These are phyloP conservation scores for Leccinum pseudoinsigne DNA, from an alignment of 1,284 basidiomycete species.

Conservation along the genomic window DNA sequence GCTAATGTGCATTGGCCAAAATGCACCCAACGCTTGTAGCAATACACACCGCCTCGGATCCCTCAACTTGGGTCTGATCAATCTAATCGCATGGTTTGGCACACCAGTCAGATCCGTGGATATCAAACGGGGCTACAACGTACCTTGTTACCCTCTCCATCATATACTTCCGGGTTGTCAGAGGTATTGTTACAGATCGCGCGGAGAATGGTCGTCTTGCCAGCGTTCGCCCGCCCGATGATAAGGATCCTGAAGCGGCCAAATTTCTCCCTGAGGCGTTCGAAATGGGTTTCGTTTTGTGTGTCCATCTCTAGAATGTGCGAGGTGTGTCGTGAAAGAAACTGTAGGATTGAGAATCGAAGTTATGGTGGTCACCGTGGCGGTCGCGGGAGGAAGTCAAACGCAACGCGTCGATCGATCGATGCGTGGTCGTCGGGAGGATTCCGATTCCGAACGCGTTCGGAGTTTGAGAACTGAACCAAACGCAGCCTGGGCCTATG, in stretches of 20 bases:
- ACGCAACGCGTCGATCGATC: neutral
- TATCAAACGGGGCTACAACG: neutral
- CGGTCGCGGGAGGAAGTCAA: neutral
- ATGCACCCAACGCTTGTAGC: neutral
- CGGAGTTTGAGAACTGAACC: neutral
- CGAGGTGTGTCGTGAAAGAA: neutral
- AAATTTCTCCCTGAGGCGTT: neutral
- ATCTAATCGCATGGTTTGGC: neutral
- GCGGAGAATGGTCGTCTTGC: neutral
- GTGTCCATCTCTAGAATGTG: neutral
- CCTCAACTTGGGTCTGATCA: neutral
- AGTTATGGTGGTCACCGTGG: neutral
- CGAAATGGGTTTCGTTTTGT: neutral
- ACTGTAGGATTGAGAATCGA: neutral
- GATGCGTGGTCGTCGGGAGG: neutral
- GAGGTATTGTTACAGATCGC: neutral
- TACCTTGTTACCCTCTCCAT: neutral
- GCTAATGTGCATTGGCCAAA: neutral
- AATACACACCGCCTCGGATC: neutral
- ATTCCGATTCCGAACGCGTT: neutral
- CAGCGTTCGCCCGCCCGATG: neutral
- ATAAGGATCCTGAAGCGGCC: neutral
- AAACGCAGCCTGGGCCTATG: too few species aligned
- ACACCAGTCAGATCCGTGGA: neutral
- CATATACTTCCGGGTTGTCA: neutral